Base-by-base conservation (phyloP, 2,329 filamentous ascomycete genomes). In the Apiospora rasikravindrae region DNA sequence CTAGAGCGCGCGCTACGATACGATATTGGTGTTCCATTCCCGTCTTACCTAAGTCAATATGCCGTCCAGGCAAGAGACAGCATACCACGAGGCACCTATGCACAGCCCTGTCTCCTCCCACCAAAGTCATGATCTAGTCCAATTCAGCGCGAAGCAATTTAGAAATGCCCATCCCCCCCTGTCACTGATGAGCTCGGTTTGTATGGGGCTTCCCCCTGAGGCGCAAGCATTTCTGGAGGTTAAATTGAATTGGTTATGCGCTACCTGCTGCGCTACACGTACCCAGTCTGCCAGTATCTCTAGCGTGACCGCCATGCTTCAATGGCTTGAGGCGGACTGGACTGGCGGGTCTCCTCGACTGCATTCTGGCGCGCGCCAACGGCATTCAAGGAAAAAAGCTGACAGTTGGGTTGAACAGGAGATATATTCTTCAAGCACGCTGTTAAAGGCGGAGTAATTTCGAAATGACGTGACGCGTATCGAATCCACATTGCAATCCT, bases 391-490 rank as follows among this genome's bases (percentile, higher is more conserved):
- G 7, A 40, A 40, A 7, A 37, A 40, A n/a, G 22, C 33, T 14
- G 19, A 40, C 57, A 64, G 22, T 40, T 64, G 57, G 33, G 37
- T 64, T 64, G 33, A 40, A 64, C 19, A 64, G 22, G 57, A 64
- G 11, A 64, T 10, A 64, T 64, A 6, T 40, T 40, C 57, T 40
- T n/a, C 33, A 40, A 40, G 7, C 4, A 64, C 8, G 33, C 7
- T 8, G 22, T 37, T 22, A 14, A 24, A 16, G 29, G 57, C 57
- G 57, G 57, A 40, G 57, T 19, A 64, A 22, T 40, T 40, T 64
- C 57, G 57, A 64, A 64, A 64, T 64, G 57, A 64, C 57, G 57
- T 64, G 57, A 64, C 57, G 57, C 57, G 57, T 64, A 64, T 40
- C 57, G 57, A 64, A 64, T 64, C 57, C 57, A 64, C 57, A 64